Conservation (phyloP, 2,329 filamentous ascomycete species). For the Juglanconis sp. region DNA sequence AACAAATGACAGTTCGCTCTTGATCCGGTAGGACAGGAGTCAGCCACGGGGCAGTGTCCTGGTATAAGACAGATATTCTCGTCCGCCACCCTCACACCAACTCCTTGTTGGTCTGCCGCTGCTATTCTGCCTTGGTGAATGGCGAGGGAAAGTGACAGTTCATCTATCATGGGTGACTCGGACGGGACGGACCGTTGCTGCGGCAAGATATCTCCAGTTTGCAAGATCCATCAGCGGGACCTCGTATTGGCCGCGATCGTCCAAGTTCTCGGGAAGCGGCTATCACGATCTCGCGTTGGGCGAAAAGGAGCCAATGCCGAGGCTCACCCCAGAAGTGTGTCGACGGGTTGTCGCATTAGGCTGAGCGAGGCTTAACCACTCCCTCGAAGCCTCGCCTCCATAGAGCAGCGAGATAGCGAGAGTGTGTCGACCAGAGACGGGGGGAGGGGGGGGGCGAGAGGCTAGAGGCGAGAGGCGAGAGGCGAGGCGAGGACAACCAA, state of each 20-base stretch:
- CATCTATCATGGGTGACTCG: slow-evolving; percentile 1
- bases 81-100: not conserved
- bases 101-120: not conserved
- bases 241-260: not conserved
- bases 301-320: not conserved
- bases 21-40: not conserved
- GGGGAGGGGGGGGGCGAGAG: not conserved
- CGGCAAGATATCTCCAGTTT: slow-evolving; percentile 6
- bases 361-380: not conserved
- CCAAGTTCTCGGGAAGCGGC: not conserved
- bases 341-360: slow-evolving; percentile 11
- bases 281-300: slow-evolving; percentile 4
- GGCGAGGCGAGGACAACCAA: slow-evolving; percentile 2
- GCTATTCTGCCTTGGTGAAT: not conserved
- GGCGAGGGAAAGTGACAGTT: not conserved
- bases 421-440: not conserved
- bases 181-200: slow-evolving; percentile 13
- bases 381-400: not conserved
- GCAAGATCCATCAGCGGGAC: not conserved
- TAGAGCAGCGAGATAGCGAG: not conserved
- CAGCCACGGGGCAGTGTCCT: not conserved
- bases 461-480: not conserved
- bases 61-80: not conserved
- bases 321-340: slow-evolving; percentile 2
- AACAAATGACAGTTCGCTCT: not conserved